Evolutionary conservation across 495 filamentous ascomycete species (phyloP), one percentile per base, ranked within the genome.

Genomic region (Penicillium coprophilum): DNA sequence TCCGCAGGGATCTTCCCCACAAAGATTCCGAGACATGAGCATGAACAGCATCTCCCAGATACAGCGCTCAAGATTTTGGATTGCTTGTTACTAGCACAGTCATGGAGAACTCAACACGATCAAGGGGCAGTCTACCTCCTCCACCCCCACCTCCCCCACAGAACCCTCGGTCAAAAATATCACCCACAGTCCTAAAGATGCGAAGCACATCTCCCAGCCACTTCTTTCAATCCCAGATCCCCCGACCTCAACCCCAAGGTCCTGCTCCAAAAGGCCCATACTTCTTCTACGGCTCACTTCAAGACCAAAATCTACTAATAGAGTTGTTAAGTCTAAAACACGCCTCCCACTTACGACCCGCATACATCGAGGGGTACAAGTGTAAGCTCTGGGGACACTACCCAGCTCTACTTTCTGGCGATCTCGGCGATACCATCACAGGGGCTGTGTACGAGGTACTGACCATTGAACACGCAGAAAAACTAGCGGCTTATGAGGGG

Each of bases 281-380:
- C 55, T 72, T 72, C 41, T 68, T 71, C 56, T 65, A 73, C 34
- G 68, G 66, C 23, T 57, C 60, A 9, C 55, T 72, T 1, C 45
- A 51, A 9, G 56, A 70, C 24, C 57, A 64, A 6, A 21, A 36
- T 11, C 47, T 55, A 40, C 57, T 74, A 2, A 21, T 19, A 12
- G 41, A 61, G 3, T 55, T 67, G 15, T 50, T 71, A 7, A 47
- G 30, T 2, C 51, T 66, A 8, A 46, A 59, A 9, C 20, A 55
- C 12, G 13, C 40, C 21, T 58, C 59, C 2, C 28, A 20, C 7
- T 34, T 67, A 2, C 50, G 53, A 7, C 54, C 56, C 13, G 65
- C 63, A 11, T 57, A 38, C 28, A 31, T 69, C 2, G 17, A 49
- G 2, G 61, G 60, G 21, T 64, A 61, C 43, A 36, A 46, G 40